Evolutionary conservation across 345 rosid genomes (phyloP), one percentile per base, ranked within the genome.

Genomic region (Acer negundo): DNA sequence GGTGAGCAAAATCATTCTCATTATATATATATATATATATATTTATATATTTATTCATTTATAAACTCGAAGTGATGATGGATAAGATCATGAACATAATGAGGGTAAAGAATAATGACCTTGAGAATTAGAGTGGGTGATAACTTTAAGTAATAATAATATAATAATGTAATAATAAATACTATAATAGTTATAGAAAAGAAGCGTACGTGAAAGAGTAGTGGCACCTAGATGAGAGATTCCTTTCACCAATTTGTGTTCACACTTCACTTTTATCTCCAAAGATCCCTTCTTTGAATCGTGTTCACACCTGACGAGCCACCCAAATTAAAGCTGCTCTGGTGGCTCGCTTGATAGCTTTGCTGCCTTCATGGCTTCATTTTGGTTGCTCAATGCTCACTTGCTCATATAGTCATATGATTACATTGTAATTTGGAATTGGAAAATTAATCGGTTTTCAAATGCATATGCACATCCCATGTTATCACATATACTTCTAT

Each of bases 231-330:
- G 0, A 58, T 31, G 31, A 24, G 15, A 78, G 86, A 84, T 84
- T 70, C 87, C 80, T 47, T 76, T 74, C 53, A 2, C 70, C 23
- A 10, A 1, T 19, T 19, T 63, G 84, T n/a, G 87, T 86, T 84
- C 89, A 86, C 89, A 86, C 83, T 15, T 63, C 11, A 19, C 26
- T 74, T 74, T 26, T 1, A 13, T 4, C 6, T 24, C 53, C 31
- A 1, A 72, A 71, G 87, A 85, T 82, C 58, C 87, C 78, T 11
- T 24, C 11, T 6, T 6, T 10, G 0, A 35, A 2, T 42, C 67
- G 80, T 10, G 79, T 86, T 86, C 85, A 83, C 86, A 86, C 82
- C 62, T 75, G 19, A n/a, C 47, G 4, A 26, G 42, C 38, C n/a
- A 49, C 55, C 19, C 19, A 3, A 4, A 35, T 35, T 35, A 49